Evolutionary conservation across 257 asterid species (phyloP), one percentile per base, ranked within the genome.

Genomic region (Solanum etuberosum): DNA sequence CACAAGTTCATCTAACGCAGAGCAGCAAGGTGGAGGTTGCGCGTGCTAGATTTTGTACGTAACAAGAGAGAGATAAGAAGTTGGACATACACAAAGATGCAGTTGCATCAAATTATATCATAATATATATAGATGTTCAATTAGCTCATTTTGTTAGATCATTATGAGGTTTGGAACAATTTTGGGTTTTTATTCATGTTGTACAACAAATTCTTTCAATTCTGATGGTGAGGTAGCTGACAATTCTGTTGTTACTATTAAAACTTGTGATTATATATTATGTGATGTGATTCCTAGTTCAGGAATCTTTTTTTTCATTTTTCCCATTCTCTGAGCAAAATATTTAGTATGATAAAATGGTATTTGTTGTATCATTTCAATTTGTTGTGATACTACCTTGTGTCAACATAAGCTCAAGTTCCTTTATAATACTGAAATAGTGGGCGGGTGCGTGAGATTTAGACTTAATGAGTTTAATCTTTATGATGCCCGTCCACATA

Each of bases 21-120:
- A 91, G 51, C 93, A 90, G 84, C 93, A 92, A 88, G 92, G 90
- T 25, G 95, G 93, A 61, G 93, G 95, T 37, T 91, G 95, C 25
- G 91, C 93, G 3, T 92, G 95, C 88, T 92, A 89, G 68, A 48
- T 48, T 81, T 81, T 81, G 85, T 81, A 81, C 7, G 21, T 81
- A 81, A 81, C 67, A 46, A 20, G 68, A 81, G 54, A 73, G 85
- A 48, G 85, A 81, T 81, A 48, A 81, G 43, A 81, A 48, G 42
- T 81, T 81, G 42, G 18, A 48, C 85, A 46, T 29, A 80, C 67
- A 80, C 68, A 80, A 80, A 80, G 67, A 80, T 29, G 85, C 42
- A 48, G 68, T 48, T 81, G 31, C 68, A 81, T 81, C 68, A 57
- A 48, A 81, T 48, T 48, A 81, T 29, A 31, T 31, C 14, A 16